phyloP scores from a whole-genome alignment of 1,139 yeast genomes.

The Candida labiduridarum region DNA sequence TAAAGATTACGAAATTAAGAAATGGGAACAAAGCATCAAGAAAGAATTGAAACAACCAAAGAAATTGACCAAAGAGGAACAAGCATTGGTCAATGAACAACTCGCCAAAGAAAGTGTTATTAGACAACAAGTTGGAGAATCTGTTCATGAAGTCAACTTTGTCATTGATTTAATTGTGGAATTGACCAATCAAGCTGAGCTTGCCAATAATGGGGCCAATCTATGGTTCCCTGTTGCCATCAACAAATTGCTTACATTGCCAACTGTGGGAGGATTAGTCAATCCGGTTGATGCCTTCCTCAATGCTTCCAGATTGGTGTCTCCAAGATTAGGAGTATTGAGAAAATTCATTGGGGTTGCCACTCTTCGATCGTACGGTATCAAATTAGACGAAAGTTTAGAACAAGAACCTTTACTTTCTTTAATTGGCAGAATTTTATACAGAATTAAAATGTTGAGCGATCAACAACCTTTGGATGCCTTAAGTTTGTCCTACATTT shows the following conservation, averaged over 20 bases:
- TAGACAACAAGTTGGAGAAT: constrained; percentile 46
- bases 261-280: constrained; percentile 19
- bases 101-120: constrained; percentile 59
- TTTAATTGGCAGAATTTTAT: constrained; percentile 65
- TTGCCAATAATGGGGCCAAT: constrained; percentile 68
- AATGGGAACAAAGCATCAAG: constrained; percentile 88
- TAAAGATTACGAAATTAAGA: constrained; percentile 79
- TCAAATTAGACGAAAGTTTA: constrained; percentile 43
- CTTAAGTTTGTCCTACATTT: constrained; percentile 66
- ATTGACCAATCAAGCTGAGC: constrained; percentile 50
- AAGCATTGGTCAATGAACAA: constrained; percentile 59
- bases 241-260: constrained; percentile 45
- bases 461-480: constrained; percentile 75
- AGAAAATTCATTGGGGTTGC: constrained; percentile 67
- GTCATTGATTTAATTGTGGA: constrained; percentile 57
- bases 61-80: constrained; percentile 79
- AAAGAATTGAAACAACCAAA: constrained; percentile 57
- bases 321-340: constrained; percentile 53
- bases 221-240: constrained; percentile 75
- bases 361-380: constrained; percentile 55
- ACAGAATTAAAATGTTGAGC: constrained; percentile 72
- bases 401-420: constrained; percentile 55
- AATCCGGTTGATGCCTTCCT: constrained; percentile 42
- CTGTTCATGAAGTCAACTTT: constrained; percentile 44
- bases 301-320: constrained; percentile 41